phyloP scores from a whole-genome alignment of 2,329 filamentous ascomycete genomes.

The Herpotrichia juniperi region DNA sequence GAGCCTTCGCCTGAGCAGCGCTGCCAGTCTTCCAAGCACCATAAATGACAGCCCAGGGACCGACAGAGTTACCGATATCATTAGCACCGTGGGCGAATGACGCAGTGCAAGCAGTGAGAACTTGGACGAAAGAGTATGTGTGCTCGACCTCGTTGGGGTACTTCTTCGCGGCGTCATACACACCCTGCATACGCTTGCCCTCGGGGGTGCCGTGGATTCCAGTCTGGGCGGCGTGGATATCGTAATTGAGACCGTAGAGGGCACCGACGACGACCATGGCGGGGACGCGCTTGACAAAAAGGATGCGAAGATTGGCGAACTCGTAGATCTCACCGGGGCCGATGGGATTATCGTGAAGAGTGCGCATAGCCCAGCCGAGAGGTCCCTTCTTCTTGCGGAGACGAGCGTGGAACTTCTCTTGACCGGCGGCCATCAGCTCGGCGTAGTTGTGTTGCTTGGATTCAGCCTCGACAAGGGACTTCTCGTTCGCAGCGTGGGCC shows the following conservation, averaged over 20 bases:
- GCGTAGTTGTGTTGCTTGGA: conserved; percentile 46
- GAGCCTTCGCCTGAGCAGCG: conserved; percentile 65
- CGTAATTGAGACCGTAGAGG: conserved; percentile 80
- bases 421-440: conserved; percentile 62
- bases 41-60: conserved; percentile 47
- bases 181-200: conserved; percentile 71
- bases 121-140: conserved; percentile 57
- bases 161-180: conserved; percentile 59
- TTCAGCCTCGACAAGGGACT: conserved; percentile 54
- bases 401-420: conserved; percentile 65
- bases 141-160: conserved; percentile 47
- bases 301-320: conserved; percentile 68
- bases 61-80: conserved; percentile 56
- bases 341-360: conserved; percentile 74
- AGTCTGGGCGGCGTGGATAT: conserved; percentile 77
- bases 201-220: conserved; percentile 76
- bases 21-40: conserved; percentile 62
- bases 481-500: conserved; percentile 39
- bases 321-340: conserved; percentile 77
- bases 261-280: conserved; percentile 67
- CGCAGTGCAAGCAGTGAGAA: conserved; percentile 52
- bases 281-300: conserved; percentile 70
- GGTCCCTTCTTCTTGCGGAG: conserved; percentile 69
- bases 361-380: conserved; percentile 84
- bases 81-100: conserved; percentile 71